These are phyloP conservation scores for Protomyces inundatus DNA, from an alignment of 1,139 yeast genomes.

Conservation along the genomic window DNA sequence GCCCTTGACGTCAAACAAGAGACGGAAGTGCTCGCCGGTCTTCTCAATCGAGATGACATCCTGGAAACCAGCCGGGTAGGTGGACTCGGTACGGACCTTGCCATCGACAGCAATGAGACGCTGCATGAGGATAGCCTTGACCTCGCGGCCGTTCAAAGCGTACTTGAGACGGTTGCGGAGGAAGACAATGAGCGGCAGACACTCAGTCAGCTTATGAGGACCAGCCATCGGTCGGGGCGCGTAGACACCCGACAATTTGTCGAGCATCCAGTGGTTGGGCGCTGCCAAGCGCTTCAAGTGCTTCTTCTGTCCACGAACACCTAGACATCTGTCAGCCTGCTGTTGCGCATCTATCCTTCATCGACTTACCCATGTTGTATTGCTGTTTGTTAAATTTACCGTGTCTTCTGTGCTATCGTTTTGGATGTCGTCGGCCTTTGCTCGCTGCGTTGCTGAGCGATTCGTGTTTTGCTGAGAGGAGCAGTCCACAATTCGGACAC, in stretches of 20 bases:
- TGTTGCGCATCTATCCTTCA: not conserved
- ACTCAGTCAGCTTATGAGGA: slow-evolving; percentile 99
- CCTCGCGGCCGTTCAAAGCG: slow-evolving; percentile 99
- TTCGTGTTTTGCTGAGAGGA: too few species aligned
- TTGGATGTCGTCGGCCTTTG: too few species aligned
- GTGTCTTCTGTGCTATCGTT: too few species aligned
- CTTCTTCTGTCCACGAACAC: slow-evolving; percentile 53
- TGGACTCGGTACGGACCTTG: slow-evolving; percentile 97
- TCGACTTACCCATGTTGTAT: not conserved
- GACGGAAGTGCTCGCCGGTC: slow-evolving; percentile 98
- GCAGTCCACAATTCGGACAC: too few species aligned
- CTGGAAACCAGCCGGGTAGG: slow-evolving; percentile 99
- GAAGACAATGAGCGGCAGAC: slow-evolving; percentile 95
- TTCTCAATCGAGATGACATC: slow-evolving; percentile 95
- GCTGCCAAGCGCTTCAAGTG: slow-evolving; percentile 98
- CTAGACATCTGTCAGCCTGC: not conserved
- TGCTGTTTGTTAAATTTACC: not conserved
- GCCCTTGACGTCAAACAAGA: slow-evolving; percentile 96
- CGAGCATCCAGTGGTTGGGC: slow-evolving; percentile 99
- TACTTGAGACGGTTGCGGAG: slow-evolving; percentile 99
- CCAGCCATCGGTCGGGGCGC: slow-evolving; percentile 99
- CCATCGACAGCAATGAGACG: slow-evolving; percentile 98
- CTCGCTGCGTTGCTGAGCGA: too few species aligned
- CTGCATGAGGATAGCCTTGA: slow-evolving; percentile 98
- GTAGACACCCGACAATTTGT: slow-evolving; percentile 98